phyloP scores from a whole-genome alignment of 2,329 filamentous ascomycete species.

The Botryosphaeria agaves region DNA sequence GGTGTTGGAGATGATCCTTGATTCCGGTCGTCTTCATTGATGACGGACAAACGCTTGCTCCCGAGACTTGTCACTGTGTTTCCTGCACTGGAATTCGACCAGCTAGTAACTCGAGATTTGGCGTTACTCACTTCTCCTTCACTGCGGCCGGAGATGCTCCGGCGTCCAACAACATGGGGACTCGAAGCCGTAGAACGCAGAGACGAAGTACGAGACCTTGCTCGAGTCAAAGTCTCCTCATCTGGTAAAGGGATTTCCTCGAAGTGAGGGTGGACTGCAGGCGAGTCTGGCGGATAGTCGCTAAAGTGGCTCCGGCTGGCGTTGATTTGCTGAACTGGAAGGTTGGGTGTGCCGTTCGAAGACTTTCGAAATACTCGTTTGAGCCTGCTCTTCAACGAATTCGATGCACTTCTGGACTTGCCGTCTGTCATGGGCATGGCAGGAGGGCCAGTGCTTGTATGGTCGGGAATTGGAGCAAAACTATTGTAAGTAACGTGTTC shows the following conservation, averaged over 20 bases:
- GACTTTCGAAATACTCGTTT: conserved; percentile 36
- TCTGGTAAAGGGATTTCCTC: conserved; percentile 19
- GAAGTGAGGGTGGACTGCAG: conserved; percentile 14
- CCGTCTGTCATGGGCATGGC: conserved; percentile 8
- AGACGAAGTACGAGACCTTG: neutral
- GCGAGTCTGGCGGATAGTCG: conserved; percentile 9
- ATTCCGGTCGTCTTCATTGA: conserved; percentile 29
- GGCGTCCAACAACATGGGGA: conserved; percentile 18
- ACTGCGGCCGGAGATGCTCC: conserved; percentile 32
- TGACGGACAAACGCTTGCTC: conserved; percentile 44
- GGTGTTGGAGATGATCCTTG: conserved; percentile 2
- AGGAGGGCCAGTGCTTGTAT: conserved; percentile 9
- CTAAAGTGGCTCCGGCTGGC: conserved; percentile 23
- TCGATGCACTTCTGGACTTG: conserved; percentile 45
- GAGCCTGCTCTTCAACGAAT: conserved; percentile 42
- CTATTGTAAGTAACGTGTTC: conserved; percentile 9
- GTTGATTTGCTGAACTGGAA: conserved; percentile 37
- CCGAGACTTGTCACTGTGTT: conserved; percentile 34
- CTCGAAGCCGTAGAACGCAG: neutral
- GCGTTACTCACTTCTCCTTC: conserved; percentile 28
- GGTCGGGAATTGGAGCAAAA: conserved; percentile 10
- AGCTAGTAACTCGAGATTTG: conserved; percentile 53
- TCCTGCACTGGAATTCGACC: conserved; percentile 46
- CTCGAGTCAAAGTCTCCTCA: conserved; percentile 29
- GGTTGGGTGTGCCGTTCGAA: conserved; percentile 8